phyloP scores from a whole-genome alignment of 2,329 filamentous ascomycete genomes.

The Lecanoromycetidae sp. region DNA sequence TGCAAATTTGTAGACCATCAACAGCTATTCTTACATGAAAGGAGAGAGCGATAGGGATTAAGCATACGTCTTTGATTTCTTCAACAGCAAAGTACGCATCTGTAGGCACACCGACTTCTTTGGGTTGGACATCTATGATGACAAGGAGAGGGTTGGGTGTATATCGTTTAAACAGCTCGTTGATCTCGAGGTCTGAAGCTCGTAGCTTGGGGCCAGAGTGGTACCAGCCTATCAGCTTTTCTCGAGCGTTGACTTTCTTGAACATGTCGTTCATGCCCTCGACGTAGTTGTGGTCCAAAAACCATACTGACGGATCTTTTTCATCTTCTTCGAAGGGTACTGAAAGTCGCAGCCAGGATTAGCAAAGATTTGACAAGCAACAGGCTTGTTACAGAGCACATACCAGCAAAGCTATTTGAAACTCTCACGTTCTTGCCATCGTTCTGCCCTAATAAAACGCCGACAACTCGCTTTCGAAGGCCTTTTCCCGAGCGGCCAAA shows the following conservation, averaged over 20 bases:
- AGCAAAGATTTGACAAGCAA: constrained; percentile 14
- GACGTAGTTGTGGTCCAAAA: constrained; percentile 97
- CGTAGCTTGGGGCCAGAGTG: constrained; percentile 95
- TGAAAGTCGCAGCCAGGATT: constrained; percentile 30
- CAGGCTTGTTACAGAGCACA: constrained; percentile 22
- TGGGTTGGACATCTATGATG: constrained; percentile 96
- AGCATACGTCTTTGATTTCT: constrained; percentile 91
- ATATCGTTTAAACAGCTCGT: constrained; percentile 98
- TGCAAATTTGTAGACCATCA: constrained; percentile 27
- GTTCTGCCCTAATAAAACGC: constrained; percentile 88
- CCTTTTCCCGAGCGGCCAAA: constrained; percentile 90
- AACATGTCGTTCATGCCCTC: constrained; percentile 99
- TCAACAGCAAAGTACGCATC: constrained; percentile 99
- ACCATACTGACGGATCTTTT: constrained; percentile 97
- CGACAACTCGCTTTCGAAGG: constrained; percentile 78
- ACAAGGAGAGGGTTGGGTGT: constrained; percentile 91
- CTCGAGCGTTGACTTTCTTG: constrained; percentile 98
- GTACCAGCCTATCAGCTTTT: constrained; percentile 99
- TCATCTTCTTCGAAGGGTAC: constrained; percentile 99
- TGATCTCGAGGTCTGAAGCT: constrained; percentile 95
- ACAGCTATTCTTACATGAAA: constrained; percentile 3
- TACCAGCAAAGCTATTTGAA: constrained; percentile 97
- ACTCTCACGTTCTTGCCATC: constrained; percentile 92
- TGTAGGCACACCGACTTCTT: constrained; percentile 92
- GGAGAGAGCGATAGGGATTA: not conserved